Conservation (phyloP, 2,329 filamentous ascomycete species). For the Phoma sp. region DNA sequence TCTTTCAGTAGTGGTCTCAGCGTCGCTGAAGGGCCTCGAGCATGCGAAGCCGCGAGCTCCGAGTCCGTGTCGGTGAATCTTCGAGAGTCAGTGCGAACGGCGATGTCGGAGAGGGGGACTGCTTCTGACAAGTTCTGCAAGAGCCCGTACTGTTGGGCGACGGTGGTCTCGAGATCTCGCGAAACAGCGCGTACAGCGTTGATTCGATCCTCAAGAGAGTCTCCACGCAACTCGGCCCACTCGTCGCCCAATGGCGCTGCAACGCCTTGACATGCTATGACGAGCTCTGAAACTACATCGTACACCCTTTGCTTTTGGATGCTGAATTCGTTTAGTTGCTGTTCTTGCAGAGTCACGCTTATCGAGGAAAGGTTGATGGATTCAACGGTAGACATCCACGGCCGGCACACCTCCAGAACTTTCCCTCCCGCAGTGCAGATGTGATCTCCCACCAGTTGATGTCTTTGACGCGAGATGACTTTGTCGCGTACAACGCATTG, state of each 20-base stretch:
- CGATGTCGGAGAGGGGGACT: conserved; percentile 58
- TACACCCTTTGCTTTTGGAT: conserved; percentile 92
- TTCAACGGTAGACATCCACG: conserved; percentile 88
- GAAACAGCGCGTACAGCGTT: conserved; percentile 79
- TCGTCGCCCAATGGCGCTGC: conserved; percentile 91
- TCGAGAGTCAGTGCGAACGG: conserved; percentile 40
- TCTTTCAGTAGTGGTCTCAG: conserved; percentile 60
- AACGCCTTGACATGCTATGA: conserved; percentile 88
- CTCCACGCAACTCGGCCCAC: conserved; percentile 91
- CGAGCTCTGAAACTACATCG: conserved; percentile 87
- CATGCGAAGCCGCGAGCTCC: conserved; percentile 40
- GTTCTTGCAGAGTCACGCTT: conserved; percentile 78
- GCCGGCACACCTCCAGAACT: conserved; percentile 86
- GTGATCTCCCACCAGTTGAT: conserved; percentile 80
- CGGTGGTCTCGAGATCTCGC: conserved; percentile 82
- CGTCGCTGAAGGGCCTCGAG: conserved; percentile 37
- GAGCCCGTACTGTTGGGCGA: conserved; percentile 86
- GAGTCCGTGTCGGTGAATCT: conserved; percentile 53
- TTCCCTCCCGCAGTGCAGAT: conserved; percentile 79
- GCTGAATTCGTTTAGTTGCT: conserved; percentile 85
- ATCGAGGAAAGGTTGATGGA: conserved; percentile 87
- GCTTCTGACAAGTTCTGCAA: conserved; percentile 87
- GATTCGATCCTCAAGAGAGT: conserved; percentile 85
- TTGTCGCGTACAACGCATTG: conserved; percentile 79
- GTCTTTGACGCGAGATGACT: conserved; percentile 77